Conservation (phyloP, 768 basidiomycete genomes). For the Kwoniella sp. region DNA sequence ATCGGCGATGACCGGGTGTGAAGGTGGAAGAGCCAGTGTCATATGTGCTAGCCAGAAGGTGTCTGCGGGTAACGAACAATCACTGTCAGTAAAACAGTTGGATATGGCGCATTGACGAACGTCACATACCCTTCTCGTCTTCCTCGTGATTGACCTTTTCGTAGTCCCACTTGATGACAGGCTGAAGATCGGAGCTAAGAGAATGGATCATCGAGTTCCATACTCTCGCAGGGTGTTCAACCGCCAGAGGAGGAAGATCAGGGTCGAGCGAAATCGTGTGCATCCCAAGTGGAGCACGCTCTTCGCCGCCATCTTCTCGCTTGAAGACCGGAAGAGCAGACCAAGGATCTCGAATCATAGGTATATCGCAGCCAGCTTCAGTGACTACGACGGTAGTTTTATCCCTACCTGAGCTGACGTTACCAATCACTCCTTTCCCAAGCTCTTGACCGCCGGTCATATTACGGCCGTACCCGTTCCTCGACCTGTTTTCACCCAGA, state of each 20-base stretch:
- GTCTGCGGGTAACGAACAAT: background rate
- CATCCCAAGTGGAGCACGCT: background rate
- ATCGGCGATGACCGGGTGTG: conserved; percentile 29
- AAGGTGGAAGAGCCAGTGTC: conserved; percentile 35
- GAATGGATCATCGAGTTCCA: conserved; percentile 45
- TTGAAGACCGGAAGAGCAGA: background rate
- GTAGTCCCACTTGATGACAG: conserved; percentile 43
- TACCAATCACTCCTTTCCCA: conserved; percentile 35
- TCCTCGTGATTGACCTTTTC: conserved; percentile 18
- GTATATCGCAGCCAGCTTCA: conserved; percentile 32
- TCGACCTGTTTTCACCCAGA: conserved; percentile 23
- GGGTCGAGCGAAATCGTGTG: conserved; percentile 29
- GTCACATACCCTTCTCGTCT: background rate
- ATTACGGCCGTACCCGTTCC: conserved; percentile 26
- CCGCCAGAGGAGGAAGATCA: conserved; percentile 37
- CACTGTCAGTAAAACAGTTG: no score
- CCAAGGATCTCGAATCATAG: conserved; percentile 18
- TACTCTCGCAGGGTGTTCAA: conserved; percentile 44
- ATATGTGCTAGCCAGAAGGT: conserved; percentile 25
- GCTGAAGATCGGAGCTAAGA: conserved; percentile 29
- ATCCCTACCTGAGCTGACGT: background rate
- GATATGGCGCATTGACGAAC: no score
- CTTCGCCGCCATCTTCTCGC: background rate
- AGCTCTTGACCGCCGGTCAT: conserved; percentile 29
- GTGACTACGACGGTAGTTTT: conserved; percentile 7